Conservation (phyloP, 352 stramenopile species). For the Phytophthora pinifolia region DNA sequence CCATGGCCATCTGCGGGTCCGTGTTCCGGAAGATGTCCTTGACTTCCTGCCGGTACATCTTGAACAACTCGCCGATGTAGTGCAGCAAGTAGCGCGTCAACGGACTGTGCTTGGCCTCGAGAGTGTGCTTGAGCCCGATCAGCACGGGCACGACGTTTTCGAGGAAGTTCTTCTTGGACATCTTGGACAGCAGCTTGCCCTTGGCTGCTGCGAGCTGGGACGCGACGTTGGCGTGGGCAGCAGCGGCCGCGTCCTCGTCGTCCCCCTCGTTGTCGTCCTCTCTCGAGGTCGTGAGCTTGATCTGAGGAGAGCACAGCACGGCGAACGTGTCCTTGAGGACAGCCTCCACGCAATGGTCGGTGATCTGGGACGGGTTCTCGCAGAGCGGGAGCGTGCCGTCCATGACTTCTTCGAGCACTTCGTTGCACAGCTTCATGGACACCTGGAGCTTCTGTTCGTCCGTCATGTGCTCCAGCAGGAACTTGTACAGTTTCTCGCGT, state of each 20-base stretch:
- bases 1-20: slow-evolving; percentile 93
- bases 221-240: slow-evolving; percentile 45
- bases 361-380: slow-evolving; percentile 74
- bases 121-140: slow-evolving; percentile 94
- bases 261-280: slow-evolving; percentile 58
- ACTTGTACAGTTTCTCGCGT: slow-evolving; percentile 92
- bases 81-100: slow-evolving; percentile 93
- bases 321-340: slow-evolving; percentile 87
- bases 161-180: slow-evolving; percentile 97
- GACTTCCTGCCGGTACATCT: slow-evolving; percentile 92
- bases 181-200: slow-evolving; percentile 92
- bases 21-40: slow-evolving; percentile 91
- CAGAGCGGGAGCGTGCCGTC: slow-evolving; percentile 75
- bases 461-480: slow-evolving; percentile 93
- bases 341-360: slow-evolving; percentile 86
- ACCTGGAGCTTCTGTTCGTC: slow-evolving; percentile 97
- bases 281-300: slow-evolving; percentile 73
- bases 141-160: slow-evolving; percentile 97
- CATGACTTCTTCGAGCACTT: slow-evolving; percentile 92
- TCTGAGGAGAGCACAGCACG: slow-evolving; percentile 84
- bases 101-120: slow-evolving; percentile 93
- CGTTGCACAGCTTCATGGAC: slow-evolving; percentile 93
- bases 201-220: slow-evolving; percentile 89
- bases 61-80: slow-evolving; percentile 95
- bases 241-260: slow-evolving; percentile 57